A percentile compares a stretch with the other conserved stretches of the same genome.
phyloP scores from a whole-genome alignment of 169 alveolate genomes.

The Perkinsus olseni region DNA sequence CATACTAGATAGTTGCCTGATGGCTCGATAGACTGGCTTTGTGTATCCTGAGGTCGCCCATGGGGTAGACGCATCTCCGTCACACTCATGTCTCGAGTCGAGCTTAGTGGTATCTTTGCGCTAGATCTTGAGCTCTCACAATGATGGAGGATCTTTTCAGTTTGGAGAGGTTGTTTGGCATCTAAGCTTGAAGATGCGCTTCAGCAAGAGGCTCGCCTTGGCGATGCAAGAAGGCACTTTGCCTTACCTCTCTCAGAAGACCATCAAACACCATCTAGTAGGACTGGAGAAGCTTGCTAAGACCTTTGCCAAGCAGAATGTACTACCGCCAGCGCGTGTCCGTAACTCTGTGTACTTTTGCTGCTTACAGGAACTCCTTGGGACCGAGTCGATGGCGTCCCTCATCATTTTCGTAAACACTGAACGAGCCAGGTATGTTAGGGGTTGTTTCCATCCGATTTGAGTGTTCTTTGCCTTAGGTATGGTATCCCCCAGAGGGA shows the following conservation, averaged over 20 bases:
- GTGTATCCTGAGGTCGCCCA: no score
- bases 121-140: no score
- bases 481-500: not conserved
- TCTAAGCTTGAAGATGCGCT: not conserved
- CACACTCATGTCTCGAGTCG: no score
- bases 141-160: not conserved
- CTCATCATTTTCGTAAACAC: not conserved
- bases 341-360: not conserved
- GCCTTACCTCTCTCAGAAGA: not conserved
- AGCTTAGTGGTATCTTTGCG: no score
- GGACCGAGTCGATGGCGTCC: not conserved
- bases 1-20: no score
- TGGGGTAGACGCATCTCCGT: no score
- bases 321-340: not conserved
- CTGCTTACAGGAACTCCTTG: not conserved
- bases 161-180: not conserved
- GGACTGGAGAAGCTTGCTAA: not conserved
- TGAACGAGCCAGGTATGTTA: not conserved
- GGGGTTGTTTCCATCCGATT: not conserved
- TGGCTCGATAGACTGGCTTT: no score
- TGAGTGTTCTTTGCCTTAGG: not conserved
- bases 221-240: not conserved
- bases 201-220: not conserved
- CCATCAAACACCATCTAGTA: not conserved
- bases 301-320: not conserved